Evolutionary conservation across 2,329 filamentous ascomycete genomes (phyloP).

Genomic region (Eurotiales sp.): DNA sequence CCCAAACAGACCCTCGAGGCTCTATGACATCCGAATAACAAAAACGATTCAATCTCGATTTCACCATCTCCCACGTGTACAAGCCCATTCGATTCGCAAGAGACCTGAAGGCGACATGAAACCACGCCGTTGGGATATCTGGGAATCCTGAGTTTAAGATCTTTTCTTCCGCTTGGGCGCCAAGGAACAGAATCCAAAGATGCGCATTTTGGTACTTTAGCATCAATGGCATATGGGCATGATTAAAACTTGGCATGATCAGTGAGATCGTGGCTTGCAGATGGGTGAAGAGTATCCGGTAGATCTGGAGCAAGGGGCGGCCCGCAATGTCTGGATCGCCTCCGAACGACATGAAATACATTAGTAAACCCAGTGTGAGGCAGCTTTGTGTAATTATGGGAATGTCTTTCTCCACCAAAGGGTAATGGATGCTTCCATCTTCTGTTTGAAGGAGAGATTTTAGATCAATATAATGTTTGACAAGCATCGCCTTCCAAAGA

Average conservation of each 20-base stretch:
- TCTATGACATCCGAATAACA: not conserved
- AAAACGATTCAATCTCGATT: not conserved
- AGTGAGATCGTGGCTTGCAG: not conserved
- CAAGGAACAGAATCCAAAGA: constrained; percentile 2
- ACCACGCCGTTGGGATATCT: not conserved
- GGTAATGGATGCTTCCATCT: not conserved
- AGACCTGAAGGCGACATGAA: not conserved
- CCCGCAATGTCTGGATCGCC: not conserved
- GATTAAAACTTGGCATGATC: not conserved
- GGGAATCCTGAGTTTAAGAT: not conserved
- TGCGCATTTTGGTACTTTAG: not conserved
- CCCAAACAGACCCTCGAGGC: not conserved
- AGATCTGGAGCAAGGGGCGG: not conserved
- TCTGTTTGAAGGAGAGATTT: not conserved
- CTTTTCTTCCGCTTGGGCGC: not conserved
- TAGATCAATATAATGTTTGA: constrained; percentile 2
- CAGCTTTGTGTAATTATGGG: not conserved
- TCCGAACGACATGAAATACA: constrained; percentile 3
- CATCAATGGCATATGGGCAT: not conserved
- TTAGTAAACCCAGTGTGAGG: not conserved
- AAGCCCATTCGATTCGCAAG: not conserved
- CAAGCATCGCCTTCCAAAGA: constrained; percentile 2
- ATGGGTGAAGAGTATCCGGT: not conserved
- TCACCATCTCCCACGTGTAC: not conserved
- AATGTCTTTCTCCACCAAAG: not conserved